Percentiles rank a stretch among this genome's conserved stretches.
These are phyloP conservation scores for Trichosanthes cucumerina DNA, from an alignment of 306 rosid species.

Conservation along the genomic window DNA sequence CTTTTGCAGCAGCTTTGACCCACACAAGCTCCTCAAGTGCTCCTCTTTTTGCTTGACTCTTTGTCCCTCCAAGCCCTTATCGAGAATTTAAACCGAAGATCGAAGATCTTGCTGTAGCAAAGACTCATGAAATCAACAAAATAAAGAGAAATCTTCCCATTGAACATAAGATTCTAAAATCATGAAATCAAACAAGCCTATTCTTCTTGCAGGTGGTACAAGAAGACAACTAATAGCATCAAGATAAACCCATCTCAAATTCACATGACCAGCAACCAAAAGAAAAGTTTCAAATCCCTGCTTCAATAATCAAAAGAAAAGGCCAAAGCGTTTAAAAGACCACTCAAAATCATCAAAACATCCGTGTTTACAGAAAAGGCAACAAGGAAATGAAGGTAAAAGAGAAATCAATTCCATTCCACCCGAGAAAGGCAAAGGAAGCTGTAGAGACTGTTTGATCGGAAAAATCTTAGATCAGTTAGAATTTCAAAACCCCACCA, in stretches of 20 bases:
- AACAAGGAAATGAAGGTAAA: background rate
- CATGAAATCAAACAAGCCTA: background rate
- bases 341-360: background rate
- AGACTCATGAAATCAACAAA: no score
- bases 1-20: no score
- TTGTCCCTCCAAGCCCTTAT: no score
- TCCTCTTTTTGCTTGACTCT: no score
- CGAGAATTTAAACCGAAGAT: no score
- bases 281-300: background rate
- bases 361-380: background rate
- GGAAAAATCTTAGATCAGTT: slow-evolving; percentile 39
- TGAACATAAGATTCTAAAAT: background rate
- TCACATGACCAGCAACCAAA: background rate
- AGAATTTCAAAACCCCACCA: slow-evolving; percentile 29
- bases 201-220: background rate
- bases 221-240: background rate
- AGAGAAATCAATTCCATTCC: slow-evolving; percentile 14
- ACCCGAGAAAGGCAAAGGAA: slow-evolving; percentile 36
- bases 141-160: background rate
- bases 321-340: background rate
- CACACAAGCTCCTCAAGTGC: no score
- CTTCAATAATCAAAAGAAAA: background rate
- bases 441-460: slow-evolving; percentile 27
- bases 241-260: background rate
- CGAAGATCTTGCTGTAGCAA: no score